Evolutionary conservation across 371 early-diverging fungal genomes (phyloP).

Genomic region (Mucor circinelloides): DNA sequence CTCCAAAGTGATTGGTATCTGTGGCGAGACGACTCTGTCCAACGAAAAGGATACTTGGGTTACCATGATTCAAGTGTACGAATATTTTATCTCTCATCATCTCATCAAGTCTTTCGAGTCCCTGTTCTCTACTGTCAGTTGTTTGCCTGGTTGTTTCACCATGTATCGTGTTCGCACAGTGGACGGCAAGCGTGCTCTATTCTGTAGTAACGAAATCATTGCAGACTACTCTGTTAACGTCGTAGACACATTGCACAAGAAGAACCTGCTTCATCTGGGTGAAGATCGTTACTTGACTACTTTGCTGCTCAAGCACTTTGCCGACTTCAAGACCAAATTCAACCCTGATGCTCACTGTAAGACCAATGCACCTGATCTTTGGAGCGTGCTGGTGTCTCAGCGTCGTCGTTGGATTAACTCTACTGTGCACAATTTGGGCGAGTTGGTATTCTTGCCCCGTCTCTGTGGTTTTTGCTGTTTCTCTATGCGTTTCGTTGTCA

Average conservation of each 20-base stretch:
- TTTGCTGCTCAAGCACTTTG: conserved; percentile 96
- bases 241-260: conserved; percentile 96
- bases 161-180: conserved; percentile 88
- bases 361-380: conserved; percentile 96
- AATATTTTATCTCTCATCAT: conserved; percentile 98
- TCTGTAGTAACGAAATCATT: conserved; percentile 86
- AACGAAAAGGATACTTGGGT: conserved; percentile 91
- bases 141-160: conserved; percentile 95
- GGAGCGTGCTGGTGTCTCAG: conserved; percentile 91
- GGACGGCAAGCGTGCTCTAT: conserved; percentile 78
- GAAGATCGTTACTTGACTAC: conserved; percentile 95
- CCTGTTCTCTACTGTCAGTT: conserved; percentile 96
- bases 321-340: conserved; percentile 92
- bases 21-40: conserved; percentile 89
- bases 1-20: conserved; percentile 83
- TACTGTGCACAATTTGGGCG: conserved; percentile 93
- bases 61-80: conserved; percentile 98
- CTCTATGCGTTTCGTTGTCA: conserved; percentile 98
- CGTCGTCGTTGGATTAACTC: conserved; percentile 98
- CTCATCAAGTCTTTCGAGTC: conserved; percentile 98
- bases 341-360: conserved; percentile 91
- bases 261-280: conserved; percentile 78
- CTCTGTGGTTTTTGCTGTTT: conserved; percentile 98
- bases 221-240: conserved; percentile 91
- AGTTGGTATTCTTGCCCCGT: conserved; percentile 81